These are phyloP conservation scores for Omphalea diandra DNA, from an alignment of 441 rosid species.

Conservation along the genomic window DNA sequence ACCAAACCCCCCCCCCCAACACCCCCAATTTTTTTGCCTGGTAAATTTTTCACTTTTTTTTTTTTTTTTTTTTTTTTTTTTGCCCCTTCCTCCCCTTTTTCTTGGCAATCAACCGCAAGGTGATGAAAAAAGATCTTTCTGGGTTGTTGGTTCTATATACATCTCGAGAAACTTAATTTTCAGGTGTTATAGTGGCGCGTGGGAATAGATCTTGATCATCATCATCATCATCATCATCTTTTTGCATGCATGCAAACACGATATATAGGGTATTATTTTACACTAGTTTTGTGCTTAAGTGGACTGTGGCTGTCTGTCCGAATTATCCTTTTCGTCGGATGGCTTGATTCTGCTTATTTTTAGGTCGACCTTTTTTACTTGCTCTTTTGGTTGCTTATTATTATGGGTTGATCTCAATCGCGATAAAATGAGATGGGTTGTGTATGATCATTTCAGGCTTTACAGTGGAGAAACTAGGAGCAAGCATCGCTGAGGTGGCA, in stretches of 20 bases:
- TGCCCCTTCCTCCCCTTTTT: background rate
- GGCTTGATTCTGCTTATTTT: constrained; percentile 17
- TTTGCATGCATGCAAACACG: constrained; percentile 17
- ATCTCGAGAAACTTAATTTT: constrained; percentile 2
- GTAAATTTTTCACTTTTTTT: constrained; percentile 40
- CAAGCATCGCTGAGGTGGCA: constrained; percentile 55
- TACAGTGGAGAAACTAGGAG: constrained; percentile 88
- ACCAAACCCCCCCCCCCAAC: too few species aligned
- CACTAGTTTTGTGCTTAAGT: background rate
- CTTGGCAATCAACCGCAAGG: background rate
- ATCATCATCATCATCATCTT: too few species aligned
- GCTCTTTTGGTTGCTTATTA: too few species aligned
- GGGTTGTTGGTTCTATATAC: background rate
- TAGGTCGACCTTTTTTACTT: too few species aligned
- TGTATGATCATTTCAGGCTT: constrained; percentile 46
- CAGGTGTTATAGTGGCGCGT: constrained; percentile 47
- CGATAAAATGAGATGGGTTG: constrained; percentile 3
- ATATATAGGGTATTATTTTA: constrained; percentile 6
- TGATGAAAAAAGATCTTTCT: background rate
- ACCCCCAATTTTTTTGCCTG: constrained; percentile 94
- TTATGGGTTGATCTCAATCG: background rate
- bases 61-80: background rate
- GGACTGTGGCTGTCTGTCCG: constrained; percentile 10
- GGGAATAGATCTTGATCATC: constrained; percentile 49
- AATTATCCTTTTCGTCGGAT: background rate